Evolutionary conservation across 1,139 yeast genomes (phyloP), one percentile per base, ranked within the genome.

Genomic region (Magnusiomyces paraingens): DNA sequence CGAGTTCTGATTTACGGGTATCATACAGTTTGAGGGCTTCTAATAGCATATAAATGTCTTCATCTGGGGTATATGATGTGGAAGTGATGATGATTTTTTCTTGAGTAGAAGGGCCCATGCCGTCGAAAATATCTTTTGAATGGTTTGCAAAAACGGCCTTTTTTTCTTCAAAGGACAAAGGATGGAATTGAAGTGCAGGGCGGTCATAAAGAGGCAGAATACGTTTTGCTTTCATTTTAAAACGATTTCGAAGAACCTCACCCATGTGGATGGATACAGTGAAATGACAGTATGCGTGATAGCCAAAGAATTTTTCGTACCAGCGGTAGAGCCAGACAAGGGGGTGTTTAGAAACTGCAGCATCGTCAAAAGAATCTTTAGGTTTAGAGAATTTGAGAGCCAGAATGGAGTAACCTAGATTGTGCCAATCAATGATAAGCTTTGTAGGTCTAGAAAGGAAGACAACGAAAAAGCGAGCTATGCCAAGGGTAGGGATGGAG

Each of bases 11-110:
- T 21, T 47, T 47, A 43, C 29, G 29, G 11, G 18, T n/a, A 54
- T 87, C 94, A 61, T 88, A 84, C 15, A 68, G 59, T 52, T 77
- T 76, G 55, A 93, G 73, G 0, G 96, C 90, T 17, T 83, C 81
- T 17, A 93, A 70, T 18, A 94, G 71, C 36, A 87, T 71, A 48
- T 73, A 73, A 56, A 93, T 81, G 66, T 94, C 96, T 69, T 94
- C 99, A 67, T 94, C 99, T 0, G 95, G 94, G 0, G 99, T 93
- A 67, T 90, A 94, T 0, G 97, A 89, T 0, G 99, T 93, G 0
- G 97, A 84, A 1, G 94, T 84, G 3, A 93, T 81, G 15, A 93
- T 64, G 10, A 91, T 71, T 60, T 82, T 83, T 63, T 84, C 88
- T 0, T 70, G 65, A 0, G 64, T 60, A 14, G 18, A 15, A n/a